Evolutionary conservation across 2,329 filamentous ascomycete genomes (phyloP).

Genomic region (Ophiocordyceps camponoti-saundersi): DNA sequence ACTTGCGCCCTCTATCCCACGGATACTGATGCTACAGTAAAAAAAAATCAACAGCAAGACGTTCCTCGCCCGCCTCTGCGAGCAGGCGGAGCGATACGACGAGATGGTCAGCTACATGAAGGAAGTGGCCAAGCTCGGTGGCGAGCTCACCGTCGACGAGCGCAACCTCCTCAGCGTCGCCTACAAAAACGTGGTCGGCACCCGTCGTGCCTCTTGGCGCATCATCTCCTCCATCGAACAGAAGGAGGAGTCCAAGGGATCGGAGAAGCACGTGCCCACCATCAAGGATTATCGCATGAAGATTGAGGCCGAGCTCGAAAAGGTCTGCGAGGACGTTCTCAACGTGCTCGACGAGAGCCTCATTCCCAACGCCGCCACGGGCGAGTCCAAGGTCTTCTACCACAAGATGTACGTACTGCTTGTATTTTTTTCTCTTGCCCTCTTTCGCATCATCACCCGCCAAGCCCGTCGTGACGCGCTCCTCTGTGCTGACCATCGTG

Average conservation of each 20-base stretch:
- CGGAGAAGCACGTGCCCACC: slow-evolving; percentile 80
- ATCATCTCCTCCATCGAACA: slow-evolving; percentile 99
- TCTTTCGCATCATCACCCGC: neutral
- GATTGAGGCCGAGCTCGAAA: slow-evolving; percentile 94
- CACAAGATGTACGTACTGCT: slow-evolving; percentile 84
- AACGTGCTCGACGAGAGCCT: slow-evolving; percentile 84
- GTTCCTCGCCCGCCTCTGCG: slow-evolving; percentile 98
- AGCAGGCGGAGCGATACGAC: slow-evolving; percentile 99
- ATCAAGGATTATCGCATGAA: slow-evolving; percentile 97
- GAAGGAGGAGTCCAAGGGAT: slow-evolving; percentile 98
- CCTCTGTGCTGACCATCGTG: slow-evolving; percentile 1
- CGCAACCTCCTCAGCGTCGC: slow-evolving; percentile 96
- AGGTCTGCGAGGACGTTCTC: slow-evolving; percentile 95
- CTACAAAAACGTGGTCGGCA: slow-evolving; percentile 99
- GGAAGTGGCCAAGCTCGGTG: slow-evolving; percentile 84
- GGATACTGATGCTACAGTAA: no score
- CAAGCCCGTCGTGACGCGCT: neutral
- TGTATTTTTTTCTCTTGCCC: neutral
- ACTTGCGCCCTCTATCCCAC: no score
- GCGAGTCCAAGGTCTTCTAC: slow-evolving; percentile 99
- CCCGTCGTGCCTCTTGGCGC: slow-evolving; percentile 95
- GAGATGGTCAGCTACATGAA: slow-evolving; percentile 99
- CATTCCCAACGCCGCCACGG: slow-evolving; percentile 88
- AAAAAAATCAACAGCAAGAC: slow-evolving; percentile 58
- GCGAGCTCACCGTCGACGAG: slow-evolving; percentile 85